Evolutionary conservation across 148 eudicot genomes (phyloP).

Genomic region (Silene uniflora): DNA sequence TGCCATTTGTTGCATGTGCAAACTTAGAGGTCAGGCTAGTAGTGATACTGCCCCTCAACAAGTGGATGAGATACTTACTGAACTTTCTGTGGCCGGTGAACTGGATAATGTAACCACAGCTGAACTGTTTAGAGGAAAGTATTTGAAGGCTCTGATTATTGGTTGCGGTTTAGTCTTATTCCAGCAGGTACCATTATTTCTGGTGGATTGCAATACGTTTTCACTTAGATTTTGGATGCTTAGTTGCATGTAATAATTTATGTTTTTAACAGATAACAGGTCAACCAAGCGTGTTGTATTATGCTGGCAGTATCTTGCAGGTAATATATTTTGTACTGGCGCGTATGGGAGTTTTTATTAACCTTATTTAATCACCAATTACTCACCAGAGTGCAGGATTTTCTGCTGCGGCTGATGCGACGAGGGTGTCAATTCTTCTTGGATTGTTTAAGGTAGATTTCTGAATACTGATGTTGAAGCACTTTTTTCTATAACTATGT

Average conservation of each 20-base stretch:
- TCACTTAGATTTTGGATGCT: not conserved
- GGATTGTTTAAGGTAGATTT: slow-evolving; percentile 71
- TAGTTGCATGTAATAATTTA: slow-evolving; percentile 2
- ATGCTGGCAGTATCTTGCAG: slow-evolving; percentile 87
- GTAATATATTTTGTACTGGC: slow-evolving; percentile 31
- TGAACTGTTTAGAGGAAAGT: slow-evolving; percentile 86
- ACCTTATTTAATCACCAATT: slow-evolving; percentile 17
- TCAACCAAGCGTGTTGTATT: slow-evolving; percentile 94
- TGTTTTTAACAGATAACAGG: slow-evolving; percentile 75
- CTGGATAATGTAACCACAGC: slow-evolving; percentile 43
- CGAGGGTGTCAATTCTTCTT: slow-evolving; percentile 88
- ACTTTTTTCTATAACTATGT: not conserved
- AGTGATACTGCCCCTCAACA: slow-evolving; percentile 55
- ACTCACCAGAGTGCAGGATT: slow-evolving; percentile 86
- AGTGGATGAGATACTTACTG: slow-evolving; percentile 80
- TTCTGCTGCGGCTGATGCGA: slow-evolving; percentile 90
- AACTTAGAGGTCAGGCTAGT: slow-evolving; percentile 62
- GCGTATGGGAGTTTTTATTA: not conserved
- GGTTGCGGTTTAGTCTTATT: slow-evolving; percentile 88
- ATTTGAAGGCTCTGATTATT: slow-evolving; percentile 78
- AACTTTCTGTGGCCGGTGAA: slow-evolving; percentile 63
- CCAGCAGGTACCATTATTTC: slow-evolving; percentile 63
- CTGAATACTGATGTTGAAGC: not conserved
- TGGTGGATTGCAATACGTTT: not conserved
- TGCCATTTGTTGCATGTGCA: slow-evolving; percentile 69